Percentiles rank a stretch among this genome's conserved stretches.
Conservation (phyloP, 225 moss, liverwort and hornwort genomes). For the Polytrichum commune region DNA sequence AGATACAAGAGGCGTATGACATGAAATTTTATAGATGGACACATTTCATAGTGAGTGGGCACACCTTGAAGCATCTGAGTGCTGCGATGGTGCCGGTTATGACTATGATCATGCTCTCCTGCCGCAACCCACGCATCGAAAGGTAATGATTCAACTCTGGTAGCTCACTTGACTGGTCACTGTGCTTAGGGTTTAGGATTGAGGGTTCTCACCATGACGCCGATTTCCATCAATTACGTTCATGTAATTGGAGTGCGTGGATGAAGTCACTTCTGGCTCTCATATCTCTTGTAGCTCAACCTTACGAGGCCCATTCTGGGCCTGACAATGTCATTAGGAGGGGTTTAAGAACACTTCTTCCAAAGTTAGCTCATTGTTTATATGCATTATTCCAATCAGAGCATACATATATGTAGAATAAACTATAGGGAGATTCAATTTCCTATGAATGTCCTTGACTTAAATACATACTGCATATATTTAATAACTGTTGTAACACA, state of each 20-base stretch:
- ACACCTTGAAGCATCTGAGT: constrained; percentile 93
- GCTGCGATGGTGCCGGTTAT: constrained; percentile 89
- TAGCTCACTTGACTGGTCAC: no score
- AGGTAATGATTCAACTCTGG: constrained; percentile 42
- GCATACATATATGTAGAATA: no score
- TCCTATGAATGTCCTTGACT: no score
- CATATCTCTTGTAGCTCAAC: background rate
- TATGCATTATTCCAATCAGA: no score
- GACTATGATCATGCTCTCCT: constrained; percentile 90
- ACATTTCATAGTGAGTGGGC: constrained; percentile 79
- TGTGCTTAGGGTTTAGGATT: constrained; percentile 1
- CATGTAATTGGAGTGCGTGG: background rate
- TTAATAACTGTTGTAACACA: no score
- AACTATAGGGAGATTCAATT: no score
- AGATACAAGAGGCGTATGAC: constrained; percentile 81
- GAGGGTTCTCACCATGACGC: background rate
- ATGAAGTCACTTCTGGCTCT: background rate
- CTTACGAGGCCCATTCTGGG: no score
- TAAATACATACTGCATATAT: no score
- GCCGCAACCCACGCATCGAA: constrained; percentile 68
- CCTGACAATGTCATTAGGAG: no score
- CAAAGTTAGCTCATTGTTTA: no score
- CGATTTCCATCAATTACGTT: background rate
- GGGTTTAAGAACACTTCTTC: no score
- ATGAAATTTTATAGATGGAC: constrained; percentile 88